These are phyloP conservation scores for Pezicula radicicola DNA, from an alignment of 2,329 filamentous ascomycete species.

Conservation along the genomic window DNA sequence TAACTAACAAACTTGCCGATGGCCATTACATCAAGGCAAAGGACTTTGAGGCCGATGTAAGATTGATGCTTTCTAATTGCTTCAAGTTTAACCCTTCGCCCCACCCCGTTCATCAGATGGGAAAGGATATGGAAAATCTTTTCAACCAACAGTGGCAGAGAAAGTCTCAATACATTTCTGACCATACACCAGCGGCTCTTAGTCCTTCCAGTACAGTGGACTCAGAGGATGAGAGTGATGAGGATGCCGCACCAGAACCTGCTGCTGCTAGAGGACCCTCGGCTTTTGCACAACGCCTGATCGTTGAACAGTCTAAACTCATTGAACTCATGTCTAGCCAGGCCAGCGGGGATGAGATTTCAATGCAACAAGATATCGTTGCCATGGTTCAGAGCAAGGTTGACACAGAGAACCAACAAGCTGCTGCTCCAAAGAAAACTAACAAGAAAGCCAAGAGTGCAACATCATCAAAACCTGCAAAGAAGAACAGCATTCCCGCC, in stretches of 20 bases:
- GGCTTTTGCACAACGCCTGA: slow-evolving; percentile 49
- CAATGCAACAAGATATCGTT: slow-evolving; percentile 48
- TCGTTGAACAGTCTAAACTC: slow-evolving; percentile 55
- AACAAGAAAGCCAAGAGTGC: slow-evolving; percentile 25
- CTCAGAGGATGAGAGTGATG: slow-evolving; percentile 64
- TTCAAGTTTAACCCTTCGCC: slow-evolving; percentile 84
- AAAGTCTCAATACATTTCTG: slow-evolving; percentile 78
- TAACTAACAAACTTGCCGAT: slow-evolving; percentile 70
- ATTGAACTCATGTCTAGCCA: slow-evolving; percentile 49
- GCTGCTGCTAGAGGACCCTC: slow-evolving; percentile 31
- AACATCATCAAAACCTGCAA: slow-evolving; percentile 35
- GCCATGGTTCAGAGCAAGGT: slow-evolving; percentile 51
- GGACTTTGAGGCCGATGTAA: slow-evolving; percentile 82
- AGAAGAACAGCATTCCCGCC: slow-evolving; percentile 10
- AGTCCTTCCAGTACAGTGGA: slow-evolving; percentile 66
- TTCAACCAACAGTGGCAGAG: slow-evolving; percentile 75
- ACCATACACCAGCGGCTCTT: slow-evolving; percentile 63
- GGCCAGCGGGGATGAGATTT: slow-evolving; percentile 49
- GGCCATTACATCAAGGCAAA: slow-evolving; percentile 80
- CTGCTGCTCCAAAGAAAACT: slow-evolving; percentile 15
- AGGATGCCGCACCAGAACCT: slow-evolving; percentile 42
- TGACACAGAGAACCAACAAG: slow-evolving; percentile 51
- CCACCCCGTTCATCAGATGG: slow-evolving; percentile 70
- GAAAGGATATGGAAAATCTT: slow-evolving; percentile 68
- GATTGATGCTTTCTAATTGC: slow-evolving; percentile 84